Evolutionary conservation across 2,329 filamentous ascomycete species (phyloP), one percentile per base, ranked within the genome.

Genomic region (Epichloe scottii): DNA sequence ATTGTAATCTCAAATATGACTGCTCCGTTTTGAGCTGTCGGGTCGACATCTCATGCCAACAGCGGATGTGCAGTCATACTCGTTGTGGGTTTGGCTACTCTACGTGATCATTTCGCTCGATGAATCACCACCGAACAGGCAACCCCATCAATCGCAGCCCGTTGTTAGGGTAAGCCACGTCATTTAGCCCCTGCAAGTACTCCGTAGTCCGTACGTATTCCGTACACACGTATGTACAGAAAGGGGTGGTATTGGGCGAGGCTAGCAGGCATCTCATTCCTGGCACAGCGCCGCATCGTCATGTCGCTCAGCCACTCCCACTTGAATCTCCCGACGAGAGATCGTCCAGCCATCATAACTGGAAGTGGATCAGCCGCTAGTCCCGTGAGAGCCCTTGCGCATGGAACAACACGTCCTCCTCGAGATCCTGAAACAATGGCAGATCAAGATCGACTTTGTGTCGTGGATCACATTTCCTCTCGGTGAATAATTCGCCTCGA

Each of bases 361-460:
- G 38, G 30, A 49, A 38, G 8, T 38, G n/a, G 15, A 26, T 17
- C 6, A 39, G 48, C 17, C 41, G n/a, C 19, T 34, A 14, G 44
- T 35, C 48, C 14, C n/a, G 3, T 30, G 30, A 30, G 14, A n/a
- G n/a, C 14, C 4, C n/a, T 17, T 39, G 14, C 39, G 14, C 12
- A 15, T 7, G 26, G n/a, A 12, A 30, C 15, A 5, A 14, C 42
- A 51, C 49, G 47, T 43, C 37, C 34, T 44, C 51, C 26, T 43
- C 46, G 35, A 38, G n/a, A 48, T 55, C 42, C 54, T 59, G 57
- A 57, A 57, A 58, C 55, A 54, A 51, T 51, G 47, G 56, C 51
- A 59, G 54, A 59, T 59, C 56, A 55, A 57, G 55, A 59, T 58
- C 52, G 49, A 50, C 56, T 49, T 46, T 14, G 35, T 39, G 33